Percentiles rank a stretch among this genome's conserved stretches.
Evolutionary conservation across 2,329 filamentous ascomycete genomes (phyloP).

Genomic region (Pyrenophora teres): DNA sequence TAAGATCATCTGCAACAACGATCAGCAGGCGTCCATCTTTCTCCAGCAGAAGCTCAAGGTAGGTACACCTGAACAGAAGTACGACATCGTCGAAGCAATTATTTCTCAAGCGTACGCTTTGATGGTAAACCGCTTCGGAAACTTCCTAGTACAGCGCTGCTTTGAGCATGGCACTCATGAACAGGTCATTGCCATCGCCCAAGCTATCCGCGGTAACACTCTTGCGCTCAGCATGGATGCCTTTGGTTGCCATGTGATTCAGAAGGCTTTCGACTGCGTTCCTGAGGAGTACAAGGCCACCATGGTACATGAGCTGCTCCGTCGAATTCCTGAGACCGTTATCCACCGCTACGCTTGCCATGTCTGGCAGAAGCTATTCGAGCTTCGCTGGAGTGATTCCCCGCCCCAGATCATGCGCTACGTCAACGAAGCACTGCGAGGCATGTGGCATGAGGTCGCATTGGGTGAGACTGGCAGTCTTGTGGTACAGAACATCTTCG

Average conservation of each 20-base stretch:
- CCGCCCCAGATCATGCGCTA: slow-evolving; percentile 98
- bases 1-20: slow-evolving; percentile 99
- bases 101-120: slow-evolving; percentile 91
- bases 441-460: slow-evolving; percentile 99
- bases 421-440: slow-evolving; percentile 90
- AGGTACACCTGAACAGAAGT: slow-evolving; percentile 92
- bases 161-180: slow-evolving; percentile 97
- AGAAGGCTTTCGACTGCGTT: slow-evolving; percentile 98
- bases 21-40: slow-evolving; percentile 98
- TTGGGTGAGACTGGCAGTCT: slow-evolving; percentile 95
- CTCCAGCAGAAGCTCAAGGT: slow-evolving; percentile 98
- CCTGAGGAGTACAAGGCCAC: slow-evolving; percentile 97
- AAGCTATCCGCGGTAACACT: slow-evolving; percentile 91
- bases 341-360: slow-evolving; percentile 99
- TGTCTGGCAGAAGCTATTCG: slow-evolving; percentile 99
- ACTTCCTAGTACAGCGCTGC: slow-evolving; percentile 97
- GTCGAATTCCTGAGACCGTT: slow-evolving; percentile 94
- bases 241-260: slow-evolving; percentile 96
- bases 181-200: slow-evolving; percentile 90
- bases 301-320: slow-evolving; percentile 97
- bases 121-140: slow-evolving; percentile 98
- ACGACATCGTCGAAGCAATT: slow-evolving; percentile 95
- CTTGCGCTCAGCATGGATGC: slow-evolving; percentile 96
- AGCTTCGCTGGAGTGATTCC: slow-evolving; percentile 91
- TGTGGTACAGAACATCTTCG: slow-evolving; percentile 99